Evolutionary conservation across 495 filamentous ascomycete species (phyloP).

Genomic region (Zalerion maritima): DNA sequence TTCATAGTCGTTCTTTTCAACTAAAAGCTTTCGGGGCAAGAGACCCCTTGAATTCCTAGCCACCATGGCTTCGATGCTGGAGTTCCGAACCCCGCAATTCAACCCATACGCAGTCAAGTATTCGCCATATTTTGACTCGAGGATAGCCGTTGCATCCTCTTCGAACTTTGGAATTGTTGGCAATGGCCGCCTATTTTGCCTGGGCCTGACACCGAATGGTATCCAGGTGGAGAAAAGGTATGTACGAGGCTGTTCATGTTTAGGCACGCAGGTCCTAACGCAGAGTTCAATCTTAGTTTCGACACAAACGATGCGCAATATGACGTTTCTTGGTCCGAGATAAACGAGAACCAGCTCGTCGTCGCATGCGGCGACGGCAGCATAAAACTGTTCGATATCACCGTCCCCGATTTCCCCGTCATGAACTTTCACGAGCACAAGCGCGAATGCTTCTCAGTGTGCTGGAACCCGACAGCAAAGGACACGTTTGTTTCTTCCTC

Average conservation of each 20-base stretch:
- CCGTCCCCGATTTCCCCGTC: constrained; percentile 63
- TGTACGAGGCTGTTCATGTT: too few species aligned
- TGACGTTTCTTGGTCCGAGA: constrained; percentile 85
- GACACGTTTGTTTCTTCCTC: constrained; percentile 74
- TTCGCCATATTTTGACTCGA: constrained; percentile 92
- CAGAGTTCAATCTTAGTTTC: constrained; percentile 37
- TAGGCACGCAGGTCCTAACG: constrained; percentile 2
- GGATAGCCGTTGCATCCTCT: constrained; percentile 71
- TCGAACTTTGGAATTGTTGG: constrained; percentile 95
- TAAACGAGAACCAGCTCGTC: constrained; percentile 84
- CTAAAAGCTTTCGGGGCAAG: too few species aligned
- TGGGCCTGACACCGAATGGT: constrained; percentile 66
- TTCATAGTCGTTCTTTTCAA: too few species aligned
- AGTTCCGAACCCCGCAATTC: constrained; percentile 83
- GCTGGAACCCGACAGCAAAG: constrained; percentile 87
- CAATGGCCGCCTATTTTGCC: constrained; percentile 76
- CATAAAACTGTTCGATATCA: constrained; percentile 84
- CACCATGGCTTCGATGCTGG: constrained; percentile 55
- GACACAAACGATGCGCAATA: constrained; percentile 95
- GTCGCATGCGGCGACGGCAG: constrained; percentile 81
- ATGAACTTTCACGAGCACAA: constrained; percentile 83
- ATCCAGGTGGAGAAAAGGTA: constrained; percentile 68
- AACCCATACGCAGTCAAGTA: constrained; percentile 94
- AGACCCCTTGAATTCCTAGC: constrained; percentile 1
- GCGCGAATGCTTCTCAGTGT: constrained; percentile 77